A percentile compares a stretch with the other conserved stretches of the same genome.
These are phyloP conservation scores for Magnolia sinica DNA, from an alignment of 164 flowering plant species.

Conservation along the genomic window DNA sequence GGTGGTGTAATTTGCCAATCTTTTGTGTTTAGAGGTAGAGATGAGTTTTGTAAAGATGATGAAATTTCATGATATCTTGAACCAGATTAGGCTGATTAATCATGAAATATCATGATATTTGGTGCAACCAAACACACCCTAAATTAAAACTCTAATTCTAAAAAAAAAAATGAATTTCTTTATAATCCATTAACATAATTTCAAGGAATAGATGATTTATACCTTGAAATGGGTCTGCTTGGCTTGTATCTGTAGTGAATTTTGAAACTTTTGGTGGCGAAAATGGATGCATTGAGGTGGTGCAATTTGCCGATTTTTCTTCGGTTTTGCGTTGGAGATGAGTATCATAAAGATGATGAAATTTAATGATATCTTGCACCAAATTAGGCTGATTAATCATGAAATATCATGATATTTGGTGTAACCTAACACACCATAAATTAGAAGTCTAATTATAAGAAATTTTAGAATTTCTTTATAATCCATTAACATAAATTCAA, in stretches of 20 bases:
- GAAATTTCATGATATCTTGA: too few relatives aligned
- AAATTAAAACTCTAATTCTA: neutral
- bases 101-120: too few relatives aligned
- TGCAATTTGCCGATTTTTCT: too few relatives aligned
- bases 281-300: too few relatives aligned
- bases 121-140: too few relatives aligned
- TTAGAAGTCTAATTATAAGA: neutral
- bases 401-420: too few relatives aligned
- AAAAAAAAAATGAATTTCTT: neutral
- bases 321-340: too few relatives aligned
- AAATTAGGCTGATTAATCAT: too few relatives aligned
- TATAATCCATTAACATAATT: slow-evolving; percentile 5
- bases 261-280: slow-evolving; percentile 9
- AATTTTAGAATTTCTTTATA: neutral
- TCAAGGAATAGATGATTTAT: neutral
- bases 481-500: slow-evolving; percentile 13
- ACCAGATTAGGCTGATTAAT: too few relatives aligned
- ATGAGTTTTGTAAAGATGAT: neutral
- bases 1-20: slow-evolving; percentile 14
- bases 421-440: neutral
- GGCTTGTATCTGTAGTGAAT: slow-evolving; percentile 8
- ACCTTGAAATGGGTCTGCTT: slow-evolving; percentile 30
- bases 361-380: too few relatives aligned
- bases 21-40: neutral
- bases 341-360: too few relatives aligned